phyloP scores from a whole-genome alignment of 805 yeast genomes.

The Starmerella floris region DNA sequence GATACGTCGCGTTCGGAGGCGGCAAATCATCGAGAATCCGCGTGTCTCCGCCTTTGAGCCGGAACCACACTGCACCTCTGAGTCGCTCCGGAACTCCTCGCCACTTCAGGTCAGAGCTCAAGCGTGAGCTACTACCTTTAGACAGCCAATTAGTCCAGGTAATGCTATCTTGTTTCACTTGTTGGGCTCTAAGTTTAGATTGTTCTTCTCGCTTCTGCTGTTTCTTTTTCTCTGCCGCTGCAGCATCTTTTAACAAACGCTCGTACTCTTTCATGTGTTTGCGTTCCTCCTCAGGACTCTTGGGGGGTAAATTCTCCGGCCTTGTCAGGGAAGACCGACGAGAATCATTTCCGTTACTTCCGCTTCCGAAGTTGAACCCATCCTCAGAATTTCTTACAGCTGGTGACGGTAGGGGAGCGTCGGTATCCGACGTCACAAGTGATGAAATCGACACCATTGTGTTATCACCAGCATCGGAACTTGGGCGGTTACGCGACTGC shows the following conservation, averaged over 20 bases:
- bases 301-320: slow-evolving; percentile 57
- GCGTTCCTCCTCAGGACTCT: slow-evolving; percentile 37
- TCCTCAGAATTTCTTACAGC: slow-evolving; percentile 1
- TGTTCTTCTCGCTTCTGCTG: slow-evolving; percentile 19
- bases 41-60: slow-evolving; percentile 9
- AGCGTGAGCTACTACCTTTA: slow-evolving; percentile 20
- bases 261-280: slow-evolving; percentile 46
- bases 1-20: not conserved
- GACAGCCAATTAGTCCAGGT: slow-evolving; percentile 33
- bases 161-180: slow-evolving; percentile 17
- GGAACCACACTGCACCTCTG: slow-evolving; percentile 42
- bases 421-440: slow-evolving; percentile 3
- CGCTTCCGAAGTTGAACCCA: not conserved
- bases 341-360: slow-evolving; percentile 9
- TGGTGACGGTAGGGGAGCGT: slow-evolving; percentile 10
- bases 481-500: not conserved
- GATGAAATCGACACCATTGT: slow-evolving; percentile 6
- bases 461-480: not conserved
- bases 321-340: slow-evolving; percentile 38
- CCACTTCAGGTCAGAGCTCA: slow-evolving; percentile 47
- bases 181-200: slow-evolving; percentile 19
- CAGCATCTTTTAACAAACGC: slow-evolving; percentile 28
- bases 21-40: not conserved
- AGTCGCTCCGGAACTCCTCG: slow-evolving; percentile 38
- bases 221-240: slow-evolving; percentile 30